A percentile compares a stretch with the other conserved stretches of the same genome.
Evolutionary conservation across 371 early-diverging fungal genomes (phyloP).

Genomic region (Pancytospora epiphaga): DNA sequence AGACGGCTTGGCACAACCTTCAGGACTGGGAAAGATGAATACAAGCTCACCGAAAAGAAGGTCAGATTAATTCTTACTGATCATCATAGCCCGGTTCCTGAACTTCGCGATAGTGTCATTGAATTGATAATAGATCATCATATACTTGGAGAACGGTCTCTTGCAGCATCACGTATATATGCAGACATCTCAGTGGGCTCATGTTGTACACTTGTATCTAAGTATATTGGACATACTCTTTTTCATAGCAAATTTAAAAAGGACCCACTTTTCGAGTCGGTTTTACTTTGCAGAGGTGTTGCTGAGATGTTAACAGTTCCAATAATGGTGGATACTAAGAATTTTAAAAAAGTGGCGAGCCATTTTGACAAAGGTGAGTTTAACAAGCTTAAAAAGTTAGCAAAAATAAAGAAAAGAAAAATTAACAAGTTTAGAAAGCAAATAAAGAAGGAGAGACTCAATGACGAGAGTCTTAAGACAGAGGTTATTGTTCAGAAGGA

Average conservation of each 20-base stretch:
- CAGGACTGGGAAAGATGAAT: slow-evolving; percentile 1
- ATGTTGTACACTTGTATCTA: slow-evolving; percentile 47
- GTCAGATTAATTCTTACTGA: slow-evolving; percentile 42
- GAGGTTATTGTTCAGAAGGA: slow-evolving; percentile 49
- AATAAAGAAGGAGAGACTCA: slow-evolving; percentile 33
- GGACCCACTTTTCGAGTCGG: slow-evolving; percentile 4
- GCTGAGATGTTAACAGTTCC: slow-evolving; percentile 45
- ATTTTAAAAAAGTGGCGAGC: slow-evolving; percentile 27
- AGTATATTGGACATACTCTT: slow-evolving; percentile 44
- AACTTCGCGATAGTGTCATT: slow-evolving; percentile 25
- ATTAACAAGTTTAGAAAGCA: slow-evolving; percentile 24
- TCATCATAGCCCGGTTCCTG: slow-evolving; percentile 48
- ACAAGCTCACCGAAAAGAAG: slow-evolving; percentile 27
- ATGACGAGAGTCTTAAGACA: slow-evolving; percentile 29
- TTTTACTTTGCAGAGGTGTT: slow-evolving; percentile 14
- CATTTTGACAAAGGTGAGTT: slow-evolving; percentile 44
- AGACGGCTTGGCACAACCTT: slow-evolving; percentile 34
- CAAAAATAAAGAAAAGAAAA: slow-evolving; percentile 29
- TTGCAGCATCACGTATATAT: slow-evolving; percentile 38
- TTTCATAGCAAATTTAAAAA: not conserved
- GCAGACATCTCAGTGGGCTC: slow-evolving; percentile 47
- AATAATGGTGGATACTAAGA: slow-evolving; percentile 49
- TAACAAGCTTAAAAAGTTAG: slow-evolving; percentile 30
- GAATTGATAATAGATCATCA: slow-evolving; percentile 55
- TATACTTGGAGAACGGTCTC: not conserved